Evolutionary conservation across 1,139 yeast species (phyloP), one percentile per base, ranked within the genome.

Genomic region (Candida dubliniensis): DNA sequence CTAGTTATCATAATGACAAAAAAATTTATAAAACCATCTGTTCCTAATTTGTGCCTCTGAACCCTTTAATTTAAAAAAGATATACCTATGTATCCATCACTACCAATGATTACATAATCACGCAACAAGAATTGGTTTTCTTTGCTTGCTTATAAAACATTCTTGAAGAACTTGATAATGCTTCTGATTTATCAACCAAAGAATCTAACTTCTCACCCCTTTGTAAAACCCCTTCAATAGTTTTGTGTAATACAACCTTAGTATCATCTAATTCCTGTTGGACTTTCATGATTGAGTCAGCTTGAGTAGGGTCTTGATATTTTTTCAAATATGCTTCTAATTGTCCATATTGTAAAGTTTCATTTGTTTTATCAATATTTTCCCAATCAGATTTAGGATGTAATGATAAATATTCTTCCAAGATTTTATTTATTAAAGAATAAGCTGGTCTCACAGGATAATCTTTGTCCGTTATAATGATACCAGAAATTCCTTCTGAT

Each of bases 371-470:
- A 2, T 77, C 64, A 18, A 81, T 72, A 43, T 67, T 63, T 43
- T 66, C 66, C 96, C 97, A 91, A 51, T 84, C 82, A 29, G 67
- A 63, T 41, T 81, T 77, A 7, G 96, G 96, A 65, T 88, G 95
- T 51, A 86, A 82, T 25, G 91, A 77, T 48, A 91, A 71, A 66
- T 89, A 93, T 64, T 93, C 98, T 57, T 93, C 99, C 57, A 90
- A 76, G 18, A 93, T 73, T 71, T 90, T 93, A 76, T 91, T 93
- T 59, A 93, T 78, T 52, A 93, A 74, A 2, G 97, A 86, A 68
- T 89, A 93, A 1, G 97, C 99, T n/a, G 97, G 98, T 61, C 99
- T 80, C 15, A 88, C 91, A 2, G 99, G 99, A 66, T 93, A 93
- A 56, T 93, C 97, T 64, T 87, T 87, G 64, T 93, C 99, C 41